Evolutionary conservation across 129 eudicot genomes (phyloP).

Genomic region (Artemisia tridentata): DNA sequence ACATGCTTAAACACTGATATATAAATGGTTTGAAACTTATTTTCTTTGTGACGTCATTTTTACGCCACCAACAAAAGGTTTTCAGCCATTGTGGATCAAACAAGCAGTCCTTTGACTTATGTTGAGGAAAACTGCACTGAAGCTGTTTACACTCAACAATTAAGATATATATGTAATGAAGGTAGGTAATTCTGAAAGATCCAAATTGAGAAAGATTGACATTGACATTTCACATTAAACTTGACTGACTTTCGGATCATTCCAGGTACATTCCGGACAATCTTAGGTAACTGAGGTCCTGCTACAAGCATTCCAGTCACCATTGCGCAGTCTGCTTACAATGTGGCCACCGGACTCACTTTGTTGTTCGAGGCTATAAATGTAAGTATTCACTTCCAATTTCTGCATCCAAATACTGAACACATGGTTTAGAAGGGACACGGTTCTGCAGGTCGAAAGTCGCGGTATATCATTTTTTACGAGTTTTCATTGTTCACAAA

Average conservation of each 20-base stretch:
- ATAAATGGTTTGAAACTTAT: too few relatives aligned
- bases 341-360: conserved; percentile 30
- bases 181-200: conserved; percentile 56
- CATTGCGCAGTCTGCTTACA: conserved; percentile 41
- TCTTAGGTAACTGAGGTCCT: conserved; percentile 41
- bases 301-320: conserved; percentile 30
- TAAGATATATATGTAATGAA: conserved; percentile 80
- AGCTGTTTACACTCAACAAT: conserved; percentile 76
- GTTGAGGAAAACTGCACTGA: too few relatives aligned
- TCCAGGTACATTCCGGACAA: conserved; percentile 46
- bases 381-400: conserved; percentile 20
- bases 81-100: too few relatives aligned
- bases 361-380: conserved; percentile 34
- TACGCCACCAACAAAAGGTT: too few relatives aligned
- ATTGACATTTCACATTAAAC: neutral
- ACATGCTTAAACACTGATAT: too few relatives aligned
- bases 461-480: too few relatives aligned
- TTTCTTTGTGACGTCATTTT: too few relatives aligned
- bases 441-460: too few relatives aligned
- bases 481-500: too few relatives aligned
- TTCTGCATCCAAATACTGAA: neutral
- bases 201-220: neutral
- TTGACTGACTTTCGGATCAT: neutral
- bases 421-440: too few relatives aligned
- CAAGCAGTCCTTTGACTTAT: too few relatives aligned